phyloP scores from a whole-genome alignment of 257 asterid species.

The Striga asiatica region DNA sequence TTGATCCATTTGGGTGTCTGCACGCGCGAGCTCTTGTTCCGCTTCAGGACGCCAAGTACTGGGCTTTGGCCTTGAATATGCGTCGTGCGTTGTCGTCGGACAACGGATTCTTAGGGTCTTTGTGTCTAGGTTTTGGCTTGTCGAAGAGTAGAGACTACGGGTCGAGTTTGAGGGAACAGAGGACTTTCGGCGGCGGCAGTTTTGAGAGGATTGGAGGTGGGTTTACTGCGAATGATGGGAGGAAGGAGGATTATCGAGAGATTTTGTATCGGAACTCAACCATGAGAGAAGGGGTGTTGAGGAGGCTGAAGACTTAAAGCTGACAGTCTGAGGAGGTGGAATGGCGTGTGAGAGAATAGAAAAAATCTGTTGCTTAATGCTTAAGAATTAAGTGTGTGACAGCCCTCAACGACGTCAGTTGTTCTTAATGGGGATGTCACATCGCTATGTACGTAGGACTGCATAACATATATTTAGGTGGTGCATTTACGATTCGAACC shows the following conservation, averaged over 20 bases:
- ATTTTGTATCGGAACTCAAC: no score
- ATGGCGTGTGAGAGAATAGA: no score
- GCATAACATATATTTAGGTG: no score
- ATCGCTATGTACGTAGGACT: no score
- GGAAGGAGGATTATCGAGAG: conserved; percentile 44
- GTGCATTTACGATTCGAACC: no score
- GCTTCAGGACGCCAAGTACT: conserved; percentile 57
- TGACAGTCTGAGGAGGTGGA: no score
- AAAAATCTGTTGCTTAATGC: no score
- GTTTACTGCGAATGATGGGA: conserved; percentile 23
- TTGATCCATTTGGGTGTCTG: conserved; percentile 88
- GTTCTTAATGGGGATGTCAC: no score
- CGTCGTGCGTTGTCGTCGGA: conserved; percentile 94
- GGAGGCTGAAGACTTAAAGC: no score
- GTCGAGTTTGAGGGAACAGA: conserved; percentile 59
- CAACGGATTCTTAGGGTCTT: conserved; percentile 63
- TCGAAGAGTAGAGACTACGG: conserved; percentile 87
- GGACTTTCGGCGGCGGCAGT: conserved; percentile 19
- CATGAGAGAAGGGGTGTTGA: no score
- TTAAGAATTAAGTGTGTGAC: no score
- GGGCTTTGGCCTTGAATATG: conserved; percentile 81
- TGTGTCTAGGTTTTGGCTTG: conserved; percentile 71
- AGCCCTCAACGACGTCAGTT: no score
- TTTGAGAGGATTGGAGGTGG: conserved; percentile 21
- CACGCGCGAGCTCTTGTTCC: conserved; percentile 80